Conservation (phyloP, 2,329 filamentous ascomycete species). For the Aspergillus sclerotialis region DNA sequence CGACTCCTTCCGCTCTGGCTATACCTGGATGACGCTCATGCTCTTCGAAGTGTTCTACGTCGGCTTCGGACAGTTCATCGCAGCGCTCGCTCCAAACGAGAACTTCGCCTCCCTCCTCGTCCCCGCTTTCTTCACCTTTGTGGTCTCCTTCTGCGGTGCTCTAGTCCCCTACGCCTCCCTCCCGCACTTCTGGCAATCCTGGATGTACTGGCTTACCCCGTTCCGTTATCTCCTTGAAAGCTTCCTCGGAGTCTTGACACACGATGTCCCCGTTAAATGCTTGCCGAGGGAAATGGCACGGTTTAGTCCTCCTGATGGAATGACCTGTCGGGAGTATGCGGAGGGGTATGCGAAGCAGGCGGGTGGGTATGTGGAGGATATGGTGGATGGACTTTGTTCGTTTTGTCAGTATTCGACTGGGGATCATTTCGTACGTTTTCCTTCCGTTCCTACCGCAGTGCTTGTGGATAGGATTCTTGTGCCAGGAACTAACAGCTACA, state of each 20-base stretch:
- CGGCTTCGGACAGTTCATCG: slow-evolving; percentile 61
- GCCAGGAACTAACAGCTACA: no score
- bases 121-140: slow-evolving; percentile 62
- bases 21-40: slow-evolving; percentile 57
- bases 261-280: slow-evolving; percentile 52
- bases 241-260: slow-evolving; percentile 50
- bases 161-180: slow-evolving; percentile 60
- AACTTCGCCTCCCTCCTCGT: slow-evolving; percentile 60
- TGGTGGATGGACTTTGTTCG: slow-evolving; percentile 52
- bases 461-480: no score
- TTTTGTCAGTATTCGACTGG: slow-evolving; percentile 59
- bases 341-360: slow-evolving; percentile 45
- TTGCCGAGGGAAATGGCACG: slow-evolving; percentile 50
- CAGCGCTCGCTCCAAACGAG: slow-evolving; percentile 59
- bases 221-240: slow-evolving; percentile 62
- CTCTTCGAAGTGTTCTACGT: slow-evolving; percentile 61
- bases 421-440: slow-evolving; percentile 49
- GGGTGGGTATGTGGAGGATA: slow-evolving; percentile 56
- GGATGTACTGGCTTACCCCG: slow-evolving; percentile 62
- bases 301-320: slow-evolving; percentile 53
- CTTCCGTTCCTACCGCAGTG: neutral
- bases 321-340: slow-evolving; percentile 56
- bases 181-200: slow-evolving; percentile 58
- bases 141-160: slow-evolving; percentile 69
- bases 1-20: slow-evolving; percentile 53